Conservation (phyloP, 768 basidiomycete species). For the Phlebiopsis gigantea region DNA sequence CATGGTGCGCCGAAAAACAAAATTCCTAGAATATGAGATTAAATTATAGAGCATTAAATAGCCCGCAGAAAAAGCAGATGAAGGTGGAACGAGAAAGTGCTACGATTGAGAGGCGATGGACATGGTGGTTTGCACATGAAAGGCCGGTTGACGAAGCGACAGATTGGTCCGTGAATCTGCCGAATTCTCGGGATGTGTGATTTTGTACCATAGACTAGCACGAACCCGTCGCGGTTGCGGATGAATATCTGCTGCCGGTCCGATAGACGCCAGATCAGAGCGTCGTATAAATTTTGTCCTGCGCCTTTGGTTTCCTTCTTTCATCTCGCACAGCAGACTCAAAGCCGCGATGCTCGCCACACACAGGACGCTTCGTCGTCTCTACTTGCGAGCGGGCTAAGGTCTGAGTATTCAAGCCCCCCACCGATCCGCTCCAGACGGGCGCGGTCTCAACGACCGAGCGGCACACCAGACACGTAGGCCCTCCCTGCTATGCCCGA, state of each 20-base stretch:
- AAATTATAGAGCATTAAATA: conserved; percentile 1
- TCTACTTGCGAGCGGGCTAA: conserved; percentile 13
- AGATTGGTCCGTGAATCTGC: no score
- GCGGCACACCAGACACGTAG: conserved; percentile 10
- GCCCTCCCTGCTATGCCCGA: neutral
- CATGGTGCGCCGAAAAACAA: conserved; percentile 1
- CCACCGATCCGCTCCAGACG: conserved; percentile 5
- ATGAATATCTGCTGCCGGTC: no score
- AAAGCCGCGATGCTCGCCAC: conserved; percentile 13
- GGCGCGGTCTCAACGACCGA: conserved; percentile 7
- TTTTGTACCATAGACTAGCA: no score
- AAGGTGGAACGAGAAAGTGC: neutral
- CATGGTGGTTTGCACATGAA: conserved; percentile 1
- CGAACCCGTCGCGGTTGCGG: no score
- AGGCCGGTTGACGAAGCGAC: no score
- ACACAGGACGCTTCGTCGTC: conserved; percentile 11
- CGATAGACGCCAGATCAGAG: neutral
- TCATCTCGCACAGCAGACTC: conserved; percentile 10
- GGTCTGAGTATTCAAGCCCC: conserved; percentile 12
- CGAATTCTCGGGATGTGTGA: no score
- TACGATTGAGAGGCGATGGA: conserved; percentile 1
- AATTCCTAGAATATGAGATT: neutral
- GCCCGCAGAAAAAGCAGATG: neutral
- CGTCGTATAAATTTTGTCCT: neutral
- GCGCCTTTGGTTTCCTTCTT: neutral